These are phyloP conservation scores for Mortierella sp. DNA, from an alignment of 371 early-diverging fungal genomes.

Conservation along the genomic window DNA sequence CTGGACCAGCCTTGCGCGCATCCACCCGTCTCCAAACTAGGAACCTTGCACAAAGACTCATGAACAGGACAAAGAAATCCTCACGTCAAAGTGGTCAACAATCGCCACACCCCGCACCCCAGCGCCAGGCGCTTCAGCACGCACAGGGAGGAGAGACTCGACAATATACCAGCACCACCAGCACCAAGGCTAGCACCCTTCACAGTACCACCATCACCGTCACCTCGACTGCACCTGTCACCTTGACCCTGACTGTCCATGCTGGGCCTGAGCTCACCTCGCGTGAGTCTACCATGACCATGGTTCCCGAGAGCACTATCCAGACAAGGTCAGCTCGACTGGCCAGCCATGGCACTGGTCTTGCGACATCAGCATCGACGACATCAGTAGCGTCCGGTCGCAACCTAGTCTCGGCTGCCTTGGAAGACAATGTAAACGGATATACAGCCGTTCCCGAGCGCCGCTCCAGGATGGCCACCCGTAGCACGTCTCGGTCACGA, in stretches of 20 bases:
- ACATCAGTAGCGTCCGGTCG: constrained; percentile 19
- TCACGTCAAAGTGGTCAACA: constrained; percentile 16
- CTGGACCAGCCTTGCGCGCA: constrained; percentile 43
- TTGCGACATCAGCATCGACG: not conserved
- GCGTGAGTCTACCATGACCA: no score
- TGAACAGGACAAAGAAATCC: constrained; percentile 41
- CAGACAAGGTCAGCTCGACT: no score
- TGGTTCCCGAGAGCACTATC: no score
- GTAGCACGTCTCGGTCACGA: constrained; percentile 39
- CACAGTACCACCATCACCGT: constrained; percentile 15
- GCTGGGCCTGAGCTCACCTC: no score
- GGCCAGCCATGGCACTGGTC: no score
- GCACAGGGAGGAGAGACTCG: constrained; percentile 7
- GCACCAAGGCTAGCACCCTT: constrained; percentile 8
- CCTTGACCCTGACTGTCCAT: no score
- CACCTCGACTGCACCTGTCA: not conserved
- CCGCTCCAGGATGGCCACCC: constrained; percentile 31
- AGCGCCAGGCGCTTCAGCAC: not conserved
- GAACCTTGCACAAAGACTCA: constrained; percentile 32
- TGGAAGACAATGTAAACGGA: constrained; percentile 14
- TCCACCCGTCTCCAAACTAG: constrained; percentile 51
- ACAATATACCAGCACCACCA: constrained; percentile 37
- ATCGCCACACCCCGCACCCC: not conserved
- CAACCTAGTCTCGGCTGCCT: constrained; percentile 21
- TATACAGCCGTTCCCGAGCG: constrained; percentile 13